Evolutionary conservation across 176 grass and related monocot genomes (phyloP), one percentile per base, ranked within the genome.

Genomic region (Dactylis glomerata): DNA sequence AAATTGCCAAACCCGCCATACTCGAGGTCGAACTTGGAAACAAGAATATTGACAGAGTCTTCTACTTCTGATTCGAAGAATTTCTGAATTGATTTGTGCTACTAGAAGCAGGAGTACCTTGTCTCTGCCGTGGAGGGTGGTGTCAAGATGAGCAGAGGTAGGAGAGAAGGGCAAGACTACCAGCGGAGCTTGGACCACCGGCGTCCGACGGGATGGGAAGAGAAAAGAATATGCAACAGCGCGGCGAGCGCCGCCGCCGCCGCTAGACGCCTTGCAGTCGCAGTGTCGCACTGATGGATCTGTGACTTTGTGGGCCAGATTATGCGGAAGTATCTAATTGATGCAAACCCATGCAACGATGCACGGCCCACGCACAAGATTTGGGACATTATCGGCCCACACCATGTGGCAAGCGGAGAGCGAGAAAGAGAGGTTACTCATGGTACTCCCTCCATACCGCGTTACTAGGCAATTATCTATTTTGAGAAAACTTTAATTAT

Each of bases 31-130:
- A 17, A 56, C 23, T 17, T 51, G 14, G 7, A 41, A 69, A 14
- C 1, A 30, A 15, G 42, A 73, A 47, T n/a, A 73, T 30, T 24
- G 14, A 46, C 0, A 49, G 3, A 4, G 42, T 20, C 64, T 40
- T 13, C 66, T 28, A 56, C 36, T 5, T 32, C 16, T 23, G 49
- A 56, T 70, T 55, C 10, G 15, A 16, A 36, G 23, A 34, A 7
- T 73, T 73, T 47, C 70, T 31, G 19, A 73, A 73, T 31, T 46
- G 26, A 47, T 20, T 74, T 14, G 13, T 32, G 44, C 30, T 4
- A 69, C 32, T 1, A 32, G 26, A 50, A 59, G 52, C 20, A 44
- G 36, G 68, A 20, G 5, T 82, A 89, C 78, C 88, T 71, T 86
- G 23, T 62, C 50, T 41, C 15, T 20, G 44, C n/a, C 3, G 51